Conservation (phyloP, 306 rosid genomes). For the Corylus heterophylla region DNA sequence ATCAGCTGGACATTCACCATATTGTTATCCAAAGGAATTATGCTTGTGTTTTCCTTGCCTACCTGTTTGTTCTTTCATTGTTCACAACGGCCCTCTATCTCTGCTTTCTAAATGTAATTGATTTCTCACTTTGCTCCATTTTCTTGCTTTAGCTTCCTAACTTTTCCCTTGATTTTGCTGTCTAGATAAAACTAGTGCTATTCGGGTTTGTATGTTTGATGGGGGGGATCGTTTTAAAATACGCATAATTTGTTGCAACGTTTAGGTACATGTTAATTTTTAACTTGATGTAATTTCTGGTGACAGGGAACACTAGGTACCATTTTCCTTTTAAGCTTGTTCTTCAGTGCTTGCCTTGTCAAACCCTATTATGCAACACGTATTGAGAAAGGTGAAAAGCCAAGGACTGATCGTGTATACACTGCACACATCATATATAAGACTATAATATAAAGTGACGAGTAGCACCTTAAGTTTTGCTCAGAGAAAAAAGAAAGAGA, state of each 20-base stretch:
- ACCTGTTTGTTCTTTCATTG: not conserved
- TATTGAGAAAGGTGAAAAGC: conserved; percentile 4
- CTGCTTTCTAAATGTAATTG: not conserved
- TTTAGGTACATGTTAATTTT: not conserved
- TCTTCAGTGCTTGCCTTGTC: not conserved
- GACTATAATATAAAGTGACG: not conserved
- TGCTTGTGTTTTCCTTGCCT: not conserved
- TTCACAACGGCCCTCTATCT: not conserved
- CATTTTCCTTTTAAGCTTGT: not conserved
- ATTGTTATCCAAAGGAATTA: not conserved
- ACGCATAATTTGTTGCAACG: no score
- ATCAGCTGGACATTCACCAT: not conserved
- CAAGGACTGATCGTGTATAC: not conserved
- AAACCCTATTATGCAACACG: not conserved
- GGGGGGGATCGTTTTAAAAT: no score
- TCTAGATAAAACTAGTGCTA: not conserved
- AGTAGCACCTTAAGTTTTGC: not conserved
- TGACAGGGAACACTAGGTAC: not conserved
- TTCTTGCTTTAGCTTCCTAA: not conserved
- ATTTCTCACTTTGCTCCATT: not conserved
- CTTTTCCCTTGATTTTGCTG: not conserved
- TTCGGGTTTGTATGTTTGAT: not conserved
- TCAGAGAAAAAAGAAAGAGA: no score
- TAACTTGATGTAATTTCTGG: not conserved
- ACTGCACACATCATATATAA: not conserved